A percentile compares a stretch with the other conserved stretches of the same genome.
phyloP scores from a whole-genome alignment of 2,329 filamentous ascomycete species.

The Botryotinia narcissicola region DNA sequence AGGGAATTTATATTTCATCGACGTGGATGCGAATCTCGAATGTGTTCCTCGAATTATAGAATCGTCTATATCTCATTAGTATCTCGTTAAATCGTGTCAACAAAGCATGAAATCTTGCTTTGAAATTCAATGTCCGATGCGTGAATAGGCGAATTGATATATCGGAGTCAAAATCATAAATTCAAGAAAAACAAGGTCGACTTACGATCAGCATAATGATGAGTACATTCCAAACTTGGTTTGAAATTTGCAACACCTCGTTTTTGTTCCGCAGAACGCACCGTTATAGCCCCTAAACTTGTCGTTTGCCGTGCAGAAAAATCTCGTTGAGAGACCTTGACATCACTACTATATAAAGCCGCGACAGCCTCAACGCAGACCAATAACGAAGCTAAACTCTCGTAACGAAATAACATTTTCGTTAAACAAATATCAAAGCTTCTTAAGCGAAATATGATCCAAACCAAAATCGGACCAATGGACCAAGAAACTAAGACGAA shows the following conservation, averaged over 20 bases:
- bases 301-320: background rate
- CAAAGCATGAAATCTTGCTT: background rate
- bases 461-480: no score
- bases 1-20: slow-evolving; percentile 27
- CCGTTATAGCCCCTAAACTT: slow-evolving; percentile 13
- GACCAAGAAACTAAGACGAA: background rate
- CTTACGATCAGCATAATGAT: slow-evolving; percentile 28
- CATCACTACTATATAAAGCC: background rate
- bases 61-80: background rate
- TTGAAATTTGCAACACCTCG: slow-evolving; percentile 10
- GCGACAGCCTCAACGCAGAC: background rate
- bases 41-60: slow-evolving; percentile 20
- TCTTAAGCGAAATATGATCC: background rate
- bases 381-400: background rate
- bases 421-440: background rate
- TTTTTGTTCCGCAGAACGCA: slow-evolving; percentile 15
- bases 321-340: background rate
- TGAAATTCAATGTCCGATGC: no score
- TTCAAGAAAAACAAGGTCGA: no score
- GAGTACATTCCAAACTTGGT: slow-evolving; percentile 22
- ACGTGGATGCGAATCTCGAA: slow-evolving; percentile 24
- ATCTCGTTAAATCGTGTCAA: background rate
- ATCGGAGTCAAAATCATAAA: no score
- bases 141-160: no score
- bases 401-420: background rate